Conservation (phyloP, 2,329 filamentous ascomycete genomes). For the Lachnum nothofagi region DNA sequence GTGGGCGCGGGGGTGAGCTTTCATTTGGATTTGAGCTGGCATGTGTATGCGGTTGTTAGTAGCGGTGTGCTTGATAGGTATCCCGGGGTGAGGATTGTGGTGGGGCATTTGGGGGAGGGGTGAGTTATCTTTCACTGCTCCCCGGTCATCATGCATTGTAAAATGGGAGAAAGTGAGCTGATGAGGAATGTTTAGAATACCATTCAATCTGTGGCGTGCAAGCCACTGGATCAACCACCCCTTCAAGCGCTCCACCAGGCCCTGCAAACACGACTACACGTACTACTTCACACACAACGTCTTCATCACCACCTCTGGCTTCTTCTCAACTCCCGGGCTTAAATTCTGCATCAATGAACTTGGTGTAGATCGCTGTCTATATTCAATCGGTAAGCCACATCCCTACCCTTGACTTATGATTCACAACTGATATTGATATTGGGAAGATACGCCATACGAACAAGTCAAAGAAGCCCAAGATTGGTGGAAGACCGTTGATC, state of each 20-base stretch:
- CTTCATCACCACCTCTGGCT: conserved; percentile 14
- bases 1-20: conserved; percentile 36
- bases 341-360: conserved; percentile 16
- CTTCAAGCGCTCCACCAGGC: conserved; percentile 7
- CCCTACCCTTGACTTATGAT: too few relatives aligned
- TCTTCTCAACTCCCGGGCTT: conserved; percentile 13
- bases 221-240: conserved; percentile 21
- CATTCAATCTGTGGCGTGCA: conserved; percentile 39
- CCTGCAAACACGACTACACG: conserved; percentile 11
- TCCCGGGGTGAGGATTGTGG: conserved; percentile 39
- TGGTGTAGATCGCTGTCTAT: conserved; percentile 14
- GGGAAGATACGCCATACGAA: conserved; percentile 15
- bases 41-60: conserved; percentile 42
- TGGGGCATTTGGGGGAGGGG: conserved; percentile 42
- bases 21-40: conserved; percentile 41
- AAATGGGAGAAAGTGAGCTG: neutral
- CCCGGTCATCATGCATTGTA: too few relatives aligned
- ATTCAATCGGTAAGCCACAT: conserved; percentile 17
- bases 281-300: conserved; percentile 19
- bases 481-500: conserved; percentile 17
- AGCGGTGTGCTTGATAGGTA: conserved; percentile 40
- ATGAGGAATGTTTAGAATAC: conserved; percentile 33
- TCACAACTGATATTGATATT: neutral
- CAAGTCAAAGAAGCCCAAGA: conserved; percentile 16
- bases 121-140: too few relatives aligned